A percentile compares a stretch with the other conserved stretches of the same genome.
Conservation (phyloP, 345 rosid species). For the Toxicodendron radicans region DNA sequence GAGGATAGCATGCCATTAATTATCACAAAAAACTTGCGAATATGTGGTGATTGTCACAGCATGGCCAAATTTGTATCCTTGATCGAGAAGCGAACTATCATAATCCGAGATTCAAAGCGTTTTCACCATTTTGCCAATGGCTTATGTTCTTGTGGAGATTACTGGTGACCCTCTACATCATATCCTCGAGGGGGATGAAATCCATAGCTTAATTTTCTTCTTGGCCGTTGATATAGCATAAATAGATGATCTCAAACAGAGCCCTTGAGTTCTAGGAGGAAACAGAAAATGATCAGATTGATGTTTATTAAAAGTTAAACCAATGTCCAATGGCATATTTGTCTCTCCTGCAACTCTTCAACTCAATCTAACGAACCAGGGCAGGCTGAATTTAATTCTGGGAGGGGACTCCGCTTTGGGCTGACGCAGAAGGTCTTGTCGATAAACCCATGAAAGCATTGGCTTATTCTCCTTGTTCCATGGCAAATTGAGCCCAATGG, state of each 20-base stretch:
- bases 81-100: conserved; percentile 51
- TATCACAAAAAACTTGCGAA: conserved; percentile 67
- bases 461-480: too few relatives aligned
- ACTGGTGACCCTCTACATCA: conserved; percentile 43
- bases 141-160: conserved; percentile 63
- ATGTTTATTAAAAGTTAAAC: conserved; percentile 14
- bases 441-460: too few relatives aligned
- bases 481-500: too few relatives aligned
- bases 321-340: too few relatives aligned
- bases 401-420: too few relatives aligned
- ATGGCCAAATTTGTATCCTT: conserved; percentile 50
- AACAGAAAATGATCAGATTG: not conserved
- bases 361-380: too few relatives aligned
- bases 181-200: not conserved
- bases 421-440: too few relatives aligned
- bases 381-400: too few relatives aligned
- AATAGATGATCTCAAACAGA: not conserved
- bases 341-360: too few relatives aligned
- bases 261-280: not conserved
- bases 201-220: not conserved
- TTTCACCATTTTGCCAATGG: conserved; percentile 78
- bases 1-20: conserved; percentile 40
- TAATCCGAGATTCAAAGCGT: conserved; percentile 69
- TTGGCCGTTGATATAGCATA: not conserved
- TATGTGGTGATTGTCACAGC: conserved; percentile 68